Conservation (phyloP, 306 rosid genomes). For the Lagenaria siceraria region DNA sequence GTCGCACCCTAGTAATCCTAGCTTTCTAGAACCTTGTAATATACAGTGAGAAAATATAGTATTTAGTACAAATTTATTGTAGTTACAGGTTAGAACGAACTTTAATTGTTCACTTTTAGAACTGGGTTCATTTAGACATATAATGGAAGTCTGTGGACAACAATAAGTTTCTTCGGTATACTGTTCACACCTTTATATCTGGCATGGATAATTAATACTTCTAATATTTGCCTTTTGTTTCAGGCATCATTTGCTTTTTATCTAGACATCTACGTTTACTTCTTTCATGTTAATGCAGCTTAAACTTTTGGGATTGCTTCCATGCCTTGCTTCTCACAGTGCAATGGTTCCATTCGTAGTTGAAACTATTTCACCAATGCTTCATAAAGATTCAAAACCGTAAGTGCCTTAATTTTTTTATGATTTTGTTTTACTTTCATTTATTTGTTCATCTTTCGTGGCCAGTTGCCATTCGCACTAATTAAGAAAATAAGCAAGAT, state of each 20-base stretch:
- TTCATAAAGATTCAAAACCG: constrained; percentile 63
- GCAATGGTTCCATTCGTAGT: constrained; percentile 77
- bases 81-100: not conserved
- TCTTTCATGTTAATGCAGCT: constrained; percentile 44
- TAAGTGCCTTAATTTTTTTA: constrained; percentile 23
- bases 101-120: not conserved
- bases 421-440: not conserved
- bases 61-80: not conserved
- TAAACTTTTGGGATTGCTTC: constrained; percentile 64
- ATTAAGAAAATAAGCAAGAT: too few species aligned
- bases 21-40: too few species aligned
- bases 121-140: not conserved
- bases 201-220: not conserved
- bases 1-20: too few species aligned
- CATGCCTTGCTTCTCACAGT: constrained; percentile 78
- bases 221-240: not conserved
- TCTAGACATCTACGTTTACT: not conserved
- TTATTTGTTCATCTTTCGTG: not conserved
- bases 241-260: not conserved
- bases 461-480: not conserved
- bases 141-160: not conserved
- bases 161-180: not conserved
- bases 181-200: not conserved
- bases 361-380: constrained; percentile 86
- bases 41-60: not conserved